phyloP scores from a whole-genome alignment of 768 basidiomycete genomes.

The Auricularia sp. region DNA sequence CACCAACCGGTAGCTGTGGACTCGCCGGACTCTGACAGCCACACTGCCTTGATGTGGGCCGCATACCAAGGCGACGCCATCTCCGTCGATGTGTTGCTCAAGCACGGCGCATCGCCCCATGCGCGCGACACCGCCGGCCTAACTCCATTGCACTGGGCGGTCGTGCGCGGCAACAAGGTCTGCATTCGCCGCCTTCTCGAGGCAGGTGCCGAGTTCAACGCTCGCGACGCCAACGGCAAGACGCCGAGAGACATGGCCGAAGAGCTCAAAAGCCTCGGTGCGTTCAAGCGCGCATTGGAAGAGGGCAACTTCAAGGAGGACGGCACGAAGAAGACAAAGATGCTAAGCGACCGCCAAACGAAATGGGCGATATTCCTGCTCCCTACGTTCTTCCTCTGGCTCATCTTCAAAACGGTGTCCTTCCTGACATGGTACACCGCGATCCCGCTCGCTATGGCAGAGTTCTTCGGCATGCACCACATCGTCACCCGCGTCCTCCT shows the following conservation, averaged over 20 bases:
- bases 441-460: slow-evolving; percentile 68
- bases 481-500: slow-evolving; percentile 79
- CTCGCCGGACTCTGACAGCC: slow-evolving; percentile 81
- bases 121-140: slow-evolving; percentile 74
- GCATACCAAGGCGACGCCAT: slow-evolving; percentile 97
- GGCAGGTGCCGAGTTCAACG: slow-evolving; percentile 71
- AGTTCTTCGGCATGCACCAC: slow-evolving; percentile 91
- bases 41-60: slow-evolving; percentile 97
- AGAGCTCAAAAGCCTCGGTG: slow-evolving; percentile 82
- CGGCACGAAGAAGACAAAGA: slow-evolving; percentile 53
- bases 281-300: slow-evolving; percentile 82
- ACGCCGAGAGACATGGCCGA: slow-evolving; percentile 92
- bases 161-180: slow-evolving; percentile 84
- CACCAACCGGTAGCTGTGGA: slow-evolving; percentile 93
- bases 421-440: slow-evolving; percentile 88
- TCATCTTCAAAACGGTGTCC: slow-evolving; percentile 76
- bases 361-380: slow-evolving; percentile 69
- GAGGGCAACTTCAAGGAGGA: slow-evolving; percentile 79
- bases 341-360: slow-evolving; percentile 77
- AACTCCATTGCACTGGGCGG: slow-evolving; percentile 93
- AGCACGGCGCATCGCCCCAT: slow-evolving; percentile 75
- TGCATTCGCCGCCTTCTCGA: slow-evolving; percentile 80
- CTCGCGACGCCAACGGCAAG: slow-evolving; percentile 75
- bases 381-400: slow-evolving; percentile 68
- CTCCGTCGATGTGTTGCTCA: slow-evolving; percentile 81